Conservation (phyloP, 202 grass and related monocot genomes). For the Saccharum hybrid region DNA sequence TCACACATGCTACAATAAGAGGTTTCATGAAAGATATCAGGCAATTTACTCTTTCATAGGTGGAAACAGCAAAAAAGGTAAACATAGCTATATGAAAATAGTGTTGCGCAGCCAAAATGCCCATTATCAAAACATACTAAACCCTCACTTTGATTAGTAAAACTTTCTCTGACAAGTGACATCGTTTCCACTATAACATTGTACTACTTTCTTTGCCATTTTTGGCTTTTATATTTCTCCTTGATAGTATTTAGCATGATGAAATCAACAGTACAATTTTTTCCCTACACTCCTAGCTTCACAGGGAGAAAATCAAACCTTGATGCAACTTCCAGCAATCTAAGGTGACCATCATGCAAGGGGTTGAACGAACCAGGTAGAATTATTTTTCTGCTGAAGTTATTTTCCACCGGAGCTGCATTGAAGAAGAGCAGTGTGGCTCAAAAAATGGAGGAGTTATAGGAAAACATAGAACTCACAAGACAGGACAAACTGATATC, state of each 20-base stretch:
- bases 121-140: constrained; percentile 4
- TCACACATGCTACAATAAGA: constrained; percentile 69
- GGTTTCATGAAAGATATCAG: background rate
- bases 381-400: constrained; percentile 74
- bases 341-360: constrained; percentile 96
- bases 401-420: constrained; percentile 52
- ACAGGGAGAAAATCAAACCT: constrained; percentile 54
- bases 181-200: constrained; percentile 8
- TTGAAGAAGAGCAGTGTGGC: constrained; percentile 31
- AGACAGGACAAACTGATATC: constrained; percentile 34
- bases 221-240: constrained; percentile 24
- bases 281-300: constrained; percentile 1
- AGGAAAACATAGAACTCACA: constrained; percentile 21
- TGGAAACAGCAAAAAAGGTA: constrained; percentile 3
- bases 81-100: constrained; percentile 1
- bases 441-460: constrained; percentile 37
- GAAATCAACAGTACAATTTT: background rate
- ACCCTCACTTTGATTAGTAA: background rate
- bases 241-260: constrained; percentile 31
- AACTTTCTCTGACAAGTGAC: background rate
- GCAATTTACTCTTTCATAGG: constrained; percentile 10
- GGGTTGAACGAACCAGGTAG: constrained; percentile 98
- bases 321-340: constrained; percentile 74
- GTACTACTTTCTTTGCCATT: constrained; percentile 15
- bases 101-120: background rate